Percentiles rank a stretch among this genome's conserved stretches.
These are phyloP conservation scores for Gymnopus androsaceus DNA, from an alignment of 1,284 basidiomycete species.

Conservation along the genomic window DNA sequence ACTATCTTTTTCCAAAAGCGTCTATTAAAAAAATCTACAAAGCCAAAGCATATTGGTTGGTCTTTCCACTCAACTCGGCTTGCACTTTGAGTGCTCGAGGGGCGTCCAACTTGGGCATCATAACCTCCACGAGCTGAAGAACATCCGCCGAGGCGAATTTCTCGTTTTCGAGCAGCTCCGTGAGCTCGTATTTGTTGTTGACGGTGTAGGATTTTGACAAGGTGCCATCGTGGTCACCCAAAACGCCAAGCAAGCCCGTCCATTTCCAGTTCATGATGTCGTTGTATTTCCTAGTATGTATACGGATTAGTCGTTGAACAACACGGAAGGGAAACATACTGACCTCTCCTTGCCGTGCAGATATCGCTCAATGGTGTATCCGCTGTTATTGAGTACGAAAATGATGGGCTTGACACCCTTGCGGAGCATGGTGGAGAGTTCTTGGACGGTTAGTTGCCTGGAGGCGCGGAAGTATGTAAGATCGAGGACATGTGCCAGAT, in stretches of 20 bases:
- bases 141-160: slow-evolving; percentile 60
- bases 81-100: slow-evolving; percentile 61
- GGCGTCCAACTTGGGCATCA: slow-evolving; percentile 76
- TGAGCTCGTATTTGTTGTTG: slow-evolving; percentile 63
- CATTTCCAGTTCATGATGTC: slow-evolving; percentile 75
- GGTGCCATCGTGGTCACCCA: slow-evolving; percentile 57
- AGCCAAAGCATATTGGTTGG: slow-evolving; percentile 39
- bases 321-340: slow-evolving; percentile 13
- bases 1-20: too few species aligned
- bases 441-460: slow-evolving; percentile 75
- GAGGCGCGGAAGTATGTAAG: slow-evolving; percentile 3
- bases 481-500: neutral
- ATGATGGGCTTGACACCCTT: slow-evolving; percentile 73
- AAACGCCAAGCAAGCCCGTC: slow-evolving; percentile 57
- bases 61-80: slow-evolving; percentile 48
- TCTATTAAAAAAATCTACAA: neutral
- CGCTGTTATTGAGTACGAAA: slow-evolving; percentile 88
- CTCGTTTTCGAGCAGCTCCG: slow-evolving; percentile 57
- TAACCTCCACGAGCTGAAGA: slow-evolving; percentile 79
- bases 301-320: slow-evolving; percentile 17
- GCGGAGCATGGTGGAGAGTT: slow-evolving; percentile 78
- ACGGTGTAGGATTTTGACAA: slow-evolving; percentile 70
- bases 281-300: slow-evolving; percentile 62
- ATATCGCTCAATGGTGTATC: slow-evolving; percentile 86
- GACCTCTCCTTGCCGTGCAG: slow-evolving; percentile 64